phyloP scores from a whole-genome alignment of 108 stramenopile genomes.

The Schizochytrium sp. region DNA sequence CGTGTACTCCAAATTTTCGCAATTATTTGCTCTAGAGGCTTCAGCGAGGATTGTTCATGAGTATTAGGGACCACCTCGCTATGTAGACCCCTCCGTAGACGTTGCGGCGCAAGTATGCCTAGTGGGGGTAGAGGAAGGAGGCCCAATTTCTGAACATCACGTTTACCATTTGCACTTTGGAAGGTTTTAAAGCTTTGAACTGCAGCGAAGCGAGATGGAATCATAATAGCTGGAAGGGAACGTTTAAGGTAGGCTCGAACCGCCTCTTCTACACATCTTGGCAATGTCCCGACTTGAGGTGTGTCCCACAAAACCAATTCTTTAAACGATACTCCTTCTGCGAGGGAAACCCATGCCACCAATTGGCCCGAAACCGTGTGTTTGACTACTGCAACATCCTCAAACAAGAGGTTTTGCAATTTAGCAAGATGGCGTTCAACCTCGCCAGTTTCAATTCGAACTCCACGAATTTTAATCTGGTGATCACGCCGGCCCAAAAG shows the following conservation, averaged over 20 bases:
- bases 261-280: constrained; percentile 13
- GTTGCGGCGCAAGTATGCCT: neutral
- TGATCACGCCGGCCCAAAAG: neutral
- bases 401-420: neutral
- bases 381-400: constrained; percentile 27
- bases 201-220: neutral
- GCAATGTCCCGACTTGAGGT: neutral
- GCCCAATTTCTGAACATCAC: neutral
- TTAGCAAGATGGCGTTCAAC: neutral
- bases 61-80: neutral
- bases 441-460: constrained; percentile 33
- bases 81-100: neutral
- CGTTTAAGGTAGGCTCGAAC: neutral
- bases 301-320: neutral
- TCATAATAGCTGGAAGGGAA: neutral
- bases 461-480: constrained; percentile 41
- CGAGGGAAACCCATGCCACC: neutral
- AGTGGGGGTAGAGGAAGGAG: neutral
- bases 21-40: neutral
- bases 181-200: neutral
- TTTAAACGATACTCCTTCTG: neutral
- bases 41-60: neutral
- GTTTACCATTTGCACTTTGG: neutral
- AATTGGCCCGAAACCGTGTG: neutral
- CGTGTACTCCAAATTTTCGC: constrained; percentile 2